Conservation (phyloP, 2,329 filamentous ascomycete genomes). For the Cercospora sp. region DNA sequence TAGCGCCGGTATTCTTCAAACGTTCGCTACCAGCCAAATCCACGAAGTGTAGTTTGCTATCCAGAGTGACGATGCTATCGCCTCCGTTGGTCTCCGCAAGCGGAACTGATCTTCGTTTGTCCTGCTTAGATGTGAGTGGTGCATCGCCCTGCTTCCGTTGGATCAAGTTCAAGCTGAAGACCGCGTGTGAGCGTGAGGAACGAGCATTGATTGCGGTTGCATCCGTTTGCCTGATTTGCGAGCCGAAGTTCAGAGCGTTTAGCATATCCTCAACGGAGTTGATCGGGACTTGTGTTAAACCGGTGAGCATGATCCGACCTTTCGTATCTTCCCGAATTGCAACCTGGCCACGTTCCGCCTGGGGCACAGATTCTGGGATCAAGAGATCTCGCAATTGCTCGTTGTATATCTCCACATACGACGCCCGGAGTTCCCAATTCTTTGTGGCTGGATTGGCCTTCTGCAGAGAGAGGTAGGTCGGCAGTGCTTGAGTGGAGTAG, state of each 20-base stretch:
- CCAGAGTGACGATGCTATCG: slow-evolving; percentile 74
- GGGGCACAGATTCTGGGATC: slow-evolving; percentile 69
- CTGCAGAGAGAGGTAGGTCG: slow-evolving; percentile 45
- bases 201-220: slow-evolving; percentile 96
- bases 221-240: slow-evolving; percentile 91
- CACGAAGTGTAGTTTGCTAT: slow-evolving; percentile 98
- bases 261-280: slow-evolving; percentile 90
- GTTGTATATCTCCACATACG: slow-evolving; percentile 81
- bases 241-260: slow-evolving; percentile 86
- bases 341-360: slow-evolving; percentile 72
- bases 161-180: slow-evolving; percentile 91
- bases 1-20: slow-evolving; percentile 93
- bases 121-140: slow-evolving; percentile 57
- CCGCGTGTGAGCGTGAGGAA: slow-evolving; percentile 94
- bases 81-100: slow-evolving; percentile 71
- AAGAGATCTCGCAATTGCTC: slow-evolving; percentile 91
- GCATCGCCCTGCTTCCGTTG: slow-evolving; percentile 68
- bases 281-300: slow-evolving; percentile 81
- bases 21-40: slow-evolving; percentile 96
- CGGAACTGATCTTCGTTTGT: slow-evolving; percentile 86
- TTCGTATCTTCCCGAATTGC: slow-evolving; percentile 92
- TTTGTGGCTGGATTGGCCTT: slow-evolving; percentile 58
- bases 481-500: slow-evolving; percentile 65
- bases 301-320: slow-evolving; percentile 90
- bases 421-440: slow-evolving; percentile 88